Conservation (phyloP, 192 early-diverging fungal genomes). For the Coemansia sp. region DNA sequence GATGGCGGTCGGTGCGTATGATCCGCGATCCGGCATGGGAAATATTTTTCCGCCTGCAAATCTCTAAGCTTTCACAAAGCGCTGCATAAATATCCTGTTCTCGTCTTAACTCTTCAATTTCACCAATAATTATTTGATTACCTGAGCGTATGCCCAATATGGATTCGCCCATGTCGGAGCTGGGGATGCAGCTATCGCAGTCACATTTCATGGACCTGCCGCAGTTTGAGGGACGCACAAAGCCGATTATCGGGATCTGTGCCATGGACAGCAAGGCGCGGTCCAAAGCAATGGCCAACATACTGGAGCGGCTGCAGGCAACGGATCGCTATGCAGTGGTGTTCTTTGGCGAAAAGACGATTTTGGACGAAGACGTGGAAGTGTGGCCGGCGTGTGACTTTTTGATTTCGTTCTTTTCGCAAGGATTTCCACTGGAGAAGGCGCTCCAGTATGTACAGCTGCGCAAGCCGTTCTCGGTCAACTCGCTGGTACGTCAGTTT, state of each 20-base stretch:
- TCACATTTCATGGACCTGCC: conserved; percentile 51
- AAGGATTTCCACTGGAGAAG: conserved; percentile 90
- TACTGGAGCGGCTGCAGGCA: conserved; percentile 69
- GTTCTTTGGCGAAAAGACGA: conserved; percentile 96
- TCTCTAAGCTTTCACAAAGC: too few species aligned
- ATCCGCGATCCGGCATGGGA: not conserved
- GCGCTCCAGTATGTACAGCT: conserved; percentile 85
- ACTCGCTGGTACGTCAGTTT: conserved; percentile 87
- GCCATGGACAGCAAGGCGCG: conserved; percentile 93
- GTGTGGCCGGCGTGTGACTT: conserved; percentile 95
- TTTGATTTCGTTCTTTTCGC: conserved; percentile 94
- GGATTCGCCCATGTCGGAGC: not conserved
- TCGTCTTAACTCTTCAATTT: too few species aligned
- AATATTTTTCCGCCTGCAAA: too few species aligned
- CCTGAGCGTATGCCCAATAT: not conserved
- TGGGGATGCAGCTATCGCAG: conserved; percentile 20
- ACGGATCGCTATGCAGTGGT: conserved; percentile 76
- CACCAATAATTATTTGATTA: too few species aligned
- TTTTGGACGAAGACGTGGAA: conserved; percentile 87
- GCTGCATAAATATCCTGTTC: too few species aligned
- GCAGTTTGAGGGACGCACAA: conserved; percentile 32
- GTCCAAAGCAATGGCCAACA: conserved; percentile 95
- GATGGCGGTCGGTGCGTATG: not conserved
- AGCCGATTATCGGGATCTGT: conserved; percentile 75
- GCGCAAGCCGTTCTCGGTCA: conserved; percentile 84